These are phyloP conservation scores for Trypanosoma scelopori DNA, from an alignment of 208 protist genomes.

Conservation along the genomic window DNA sequence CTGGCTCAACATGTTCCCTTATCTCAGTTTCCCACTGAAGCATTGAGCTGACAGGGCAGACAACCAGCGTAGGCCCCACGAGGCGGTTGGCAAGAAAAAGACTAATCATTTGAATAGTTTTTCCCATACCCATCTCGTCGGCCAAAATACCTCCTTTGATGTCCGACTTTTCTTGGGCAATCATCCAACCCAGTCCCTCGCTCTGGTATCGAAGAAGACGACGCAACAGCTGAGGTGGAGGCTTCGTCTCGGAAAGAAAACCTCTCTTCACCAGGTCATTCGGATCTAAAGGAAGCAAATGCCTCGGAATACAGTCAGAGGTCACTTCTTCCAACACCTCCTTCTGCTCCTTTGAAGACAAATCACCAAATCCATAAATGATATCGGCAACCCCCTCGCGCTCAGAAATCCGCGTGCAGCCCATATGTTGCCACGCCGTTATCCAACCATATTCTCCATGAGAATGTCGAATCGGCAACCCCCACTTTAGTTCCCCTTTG, in stretches of 20 bases:
- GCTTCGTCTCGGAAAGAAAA: constrained; percentile 45
- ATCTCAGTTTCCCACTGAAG: constrained; percentile 92
- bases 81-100: constrained; percentile 78
- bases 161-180: constrained; percentile 62
- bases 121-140: constrained; percentile 98
- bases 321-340: constrained; percentile 60
- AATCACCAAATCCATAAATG: constrained; percentile 51
- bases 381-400: constrained; percentile 23
- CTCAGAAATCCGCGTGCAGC: constrained; percentile 56
- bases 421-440: constrained; percentile 87
- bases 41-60: constrained; percentile 92
- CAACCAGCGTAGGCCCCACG: constrained; percentile 82
- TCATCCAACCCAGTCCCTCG: constrained; percentile 87
- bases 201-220: constrained; percentile 84
- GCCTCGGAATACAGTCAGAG: constrained; percentile 47
- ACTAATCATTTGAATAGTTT: constrained; percentile 96
- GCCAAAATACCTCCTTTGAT: constrained; percentile 95
- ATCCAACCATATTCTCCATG: constrained; percentile 86
- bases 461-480: constrained; percentile 80
- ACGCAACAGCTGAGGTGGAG: constrained; percentile 54
- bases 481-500: constrained; percentile 78
- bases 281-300: constrained; percentile 79
- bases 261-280: constrained; percentile 73
- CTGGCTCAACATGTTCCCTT: constrained; percentile 65
- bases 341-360: constrained; percentile 51